These are phyloP conservation scores for Onygenales sp. DNA, from an alignment of 2,329 filamentous ascomycete genomes.

Conservation along the genomic window DNA sequence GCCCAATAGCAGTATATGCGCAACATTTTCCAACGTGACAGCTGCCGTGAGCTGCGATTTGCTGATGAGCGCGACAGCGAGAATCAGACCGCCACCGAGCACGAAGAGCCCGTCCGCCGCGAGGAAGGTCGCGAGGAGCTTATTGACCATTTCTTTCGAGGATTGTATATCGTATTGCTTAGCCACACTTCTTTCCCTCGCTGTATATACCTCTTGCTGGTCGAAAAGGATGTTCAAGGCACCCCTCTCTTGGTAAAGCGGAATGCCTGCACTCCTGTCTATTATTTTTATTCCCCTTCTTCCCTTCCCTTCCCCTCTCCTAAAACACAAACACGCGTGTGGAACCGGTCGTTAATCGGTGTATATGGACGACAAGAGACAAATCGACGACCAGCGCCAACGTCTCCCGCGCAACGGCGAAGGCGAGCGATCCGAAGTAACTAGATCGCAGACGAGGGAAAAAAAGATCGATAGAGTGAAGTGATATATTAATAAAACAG, in stretches of 20 bases:
- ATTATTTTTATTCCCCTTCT: neutral
- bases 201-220: no score
- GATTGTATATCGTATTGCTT: neutral
- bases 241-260: neutral
- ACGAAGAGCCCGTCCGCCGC: constrained; percentile 44
- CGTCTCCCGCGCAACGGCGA: neutral
- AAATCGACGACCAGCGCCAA: constrained; percentile 3
- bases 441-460: neutral
- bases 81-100: constrained; percentile 40
- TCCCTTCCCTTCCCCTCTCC: neutral
- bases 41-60: constrained; percentile 31
- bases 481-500: neutral
- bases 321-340: neutral
- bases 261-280: neutral
- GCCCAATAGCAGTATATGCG: constrained; percentile 41
- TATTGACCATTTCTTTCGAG: constrained; percentile 36
- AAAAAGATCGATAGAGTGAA: neutral
- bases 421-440: neutral
- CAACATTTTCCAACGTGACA: constrained; percentile 41
- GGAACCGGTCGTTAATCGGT: neutral
- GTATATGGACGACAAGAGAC: neutral
- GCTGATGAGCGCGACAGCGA: constrained; percentile 45
- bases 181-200: neutral
- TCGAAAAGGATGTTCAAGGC: no score
- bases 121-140: constrained; percentile 44